Base-by-base conservation (phyloP, 2,329 filamentous ascomycete genomes). In the Neonectria punicea region DNA sequence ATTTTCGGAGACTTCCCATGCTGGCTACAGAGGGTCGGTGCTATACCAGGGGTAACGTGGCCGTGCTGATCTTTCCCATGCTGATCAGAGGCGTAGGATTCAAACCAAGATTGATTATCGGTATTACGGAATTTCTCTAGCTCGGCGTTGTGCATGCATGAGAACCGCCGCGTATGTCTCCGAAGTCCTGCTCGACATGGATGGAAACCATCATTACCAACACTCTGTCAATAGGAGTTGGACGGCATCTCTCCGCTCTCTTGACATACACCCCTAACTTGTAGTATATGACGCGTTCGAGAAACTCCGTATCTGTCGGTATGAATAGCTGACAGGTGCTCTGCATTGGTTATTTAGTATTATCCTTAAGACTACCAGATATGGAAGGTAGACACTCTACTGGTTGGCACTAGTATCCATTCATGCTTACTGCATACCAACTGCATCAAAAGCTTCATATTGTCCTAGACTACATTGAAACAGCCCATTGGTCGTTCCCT, bases 51-150 rank as follows among this genome's bases (percentile, higher is more conserved):
- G 41, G 58, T 49, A 49, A 47, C 41, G 47, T 49, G 30, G 14
- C 50, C 8, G 14, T 54, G 58, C 39, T 30, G 58, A 61, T 61
- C 50, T 32, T 53, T 44, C 20, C 50, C 30, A 32, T 54, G 41
- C 58, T 30, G 39, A 60, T 36, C 54, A 59, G 36, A 44, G 39
- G 22, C 36, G 18, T 28, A 39, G 39, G n/a, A n/a, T 53, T 22
- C 22, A 22, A 22, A 22, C 22, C 22, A 22, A 22, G 22, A 22
- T 22, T 22, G 22, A 22, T 22, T 22, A 3, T 9, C 9, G 57
- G 25, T 14, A 25, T 34, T 28, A 8, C 34, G 34, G 14, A 9
- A 8, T 18, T 54, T 44, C 3, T 5, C 20, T 20, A 16, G 36
- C 51, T 54, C 51, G 20, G 53, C 53, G 22, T 30, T 4, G 22